A percentile compares a stretch with the other conserved stretches of the same genome.
phyloP scores from a whole-genome alignment of 805 yeast genomes.

The Candida piceae region DNA sequence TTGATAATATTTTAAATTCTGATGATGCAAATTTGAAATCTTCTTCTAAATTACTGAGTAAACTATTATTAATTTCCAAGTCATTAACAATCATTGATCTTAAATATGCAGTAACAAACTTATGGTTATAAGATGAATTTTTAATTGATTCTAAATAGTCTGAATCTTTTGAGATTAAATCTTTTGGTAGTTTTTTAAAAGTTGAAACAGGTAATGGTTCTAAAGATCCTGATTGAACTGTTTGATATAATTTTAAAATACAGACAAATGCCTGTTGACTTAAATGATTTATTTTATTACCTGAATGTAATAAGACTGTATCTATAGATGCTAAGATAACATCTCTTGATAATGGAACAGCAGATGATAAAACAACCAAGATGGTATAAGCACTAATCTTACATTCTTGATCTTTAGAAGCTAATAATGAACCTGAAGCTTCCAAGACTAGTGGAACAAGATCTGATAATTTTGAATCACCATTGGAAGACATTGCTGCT shows the following conservation, averaged over 20 bases:
- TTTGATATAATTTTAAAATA: conserved; percentile 44
- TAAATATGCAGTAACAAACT: conserved; percentile 26
- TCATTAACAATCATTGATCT: conserved; percentile 20
- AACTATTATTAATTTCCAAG: conserved; percentile 4
- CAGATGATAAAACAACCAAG: conserved; percentile 69
- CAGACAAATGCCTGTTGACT: conserved; percentile 39
- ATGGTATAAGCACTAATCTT: conserved; percentile 83
- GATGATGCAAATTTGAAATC: conserved; percentile 13
- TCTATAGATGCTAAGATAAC: conserved; percentile 58
- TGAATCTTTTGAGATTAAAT: conserved; percentile 15
- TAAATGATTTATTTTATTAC: conserved; percentile 15
- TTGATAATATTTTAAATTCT: conserved; percentile 21
- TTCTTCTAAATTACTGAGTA: conserved; percentile 6
- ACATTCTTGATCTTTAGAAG: conserved; percentile 47
- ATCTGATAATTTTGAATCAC: conserved; percentile 38
- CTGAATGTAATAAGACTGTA: conserved; percentile 40
- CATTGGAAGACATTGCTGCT: conserved; percentile 50
- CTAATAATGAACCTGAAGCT: conserved; percentile 49
- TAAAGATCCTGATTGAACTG: conserved; percentile 31
- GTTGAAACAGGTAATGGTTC: conserved; percentile 24
- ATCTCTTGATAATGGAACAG: conserved; percentile 56
- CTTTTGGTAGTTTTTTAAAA: conserved; percentile 18
- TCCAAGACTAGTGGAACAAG: conserved; percentile 56
- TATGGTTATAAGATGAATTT: conserved; percentile 14
- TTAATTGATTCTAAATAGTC: conserved; percentile 16